A percentile compares a stretch with the other conserved stretches of the same genome.
These are phyloP conservation scores for Lachnellula suecica DNA, from an alignment of 2,329 filamentous ascomycete genomes.

Conservation along the genomic window DNA sequence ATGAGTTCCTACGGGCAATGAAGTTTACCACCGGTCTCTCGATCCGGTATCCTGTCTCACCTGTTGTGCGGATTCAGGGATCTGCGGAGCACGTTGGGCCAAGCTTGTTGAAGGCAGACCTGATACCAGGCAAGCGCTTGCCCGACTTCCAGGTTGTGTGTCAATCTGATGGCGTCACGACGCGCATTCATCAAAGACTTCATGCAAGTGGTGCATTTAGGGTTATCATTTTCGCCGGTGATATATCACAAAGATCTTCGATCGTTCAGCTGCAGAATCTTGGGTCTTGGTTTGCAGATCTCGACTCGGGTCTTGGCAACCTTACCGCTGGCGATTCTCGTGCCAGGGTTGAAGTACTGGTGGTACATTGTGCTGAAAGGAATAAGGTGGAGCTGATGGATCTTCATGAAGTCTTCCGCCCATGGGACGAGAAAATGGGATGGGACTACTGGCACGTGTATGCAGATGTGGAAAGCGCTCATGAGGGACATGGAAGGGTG, in stretches of 20 bases:
- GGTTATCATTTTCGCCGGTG: constrained; percentile 61
- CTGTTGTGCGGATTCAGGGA: constrained; percentile 53
- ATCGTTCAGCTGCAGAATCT: constrained; percentile 45
- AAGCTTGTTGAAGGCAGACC: constrained; percentile 20
- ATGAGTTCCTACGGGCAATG: constrained; percentile 57
- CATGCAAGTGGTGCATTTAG: constrained; percentile 58
- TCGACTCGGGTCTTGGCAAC: constrained; percentile 42
- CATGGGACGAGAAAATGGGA: constrained; percentile 45
- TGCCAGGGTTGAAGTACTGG: constrained; percentile 53
- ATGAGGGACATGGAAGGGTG: constrained; percentile 49
- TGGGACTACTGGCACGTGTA: constrained; percentile 59
- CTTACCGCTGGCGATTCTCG: constrained; percentile 45
- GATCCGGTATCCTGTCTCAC: constrained; percentile 56
- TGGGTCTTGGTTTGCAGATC: constrained; percentile 41
- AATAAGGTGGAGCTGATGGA: constrained; percentile 49
- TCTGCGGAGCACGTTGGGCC: constrained; percentile 36
- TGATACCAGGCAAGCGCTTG: constrained; percentile 55
- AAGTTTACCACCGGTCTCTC: constrained; percentile 56
- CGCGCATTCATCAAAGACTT: constrained; percentile 57
- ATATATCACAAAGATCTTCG: constrained; percentile 46
- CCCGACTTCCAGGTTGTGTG: constrained; percentile 57
- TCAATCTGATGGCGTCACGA: constrained; percentile 55
- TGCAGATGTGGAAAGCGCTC: constrained; percentile 52
- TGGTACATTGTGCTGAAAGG: constrained; percentile 56
- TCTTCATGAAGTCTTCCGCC: constrained; percentile 49